Evolutionary conservation across 441 rosid species (phyloP).

Genomic region (Erysimum cheiri): DNA sequence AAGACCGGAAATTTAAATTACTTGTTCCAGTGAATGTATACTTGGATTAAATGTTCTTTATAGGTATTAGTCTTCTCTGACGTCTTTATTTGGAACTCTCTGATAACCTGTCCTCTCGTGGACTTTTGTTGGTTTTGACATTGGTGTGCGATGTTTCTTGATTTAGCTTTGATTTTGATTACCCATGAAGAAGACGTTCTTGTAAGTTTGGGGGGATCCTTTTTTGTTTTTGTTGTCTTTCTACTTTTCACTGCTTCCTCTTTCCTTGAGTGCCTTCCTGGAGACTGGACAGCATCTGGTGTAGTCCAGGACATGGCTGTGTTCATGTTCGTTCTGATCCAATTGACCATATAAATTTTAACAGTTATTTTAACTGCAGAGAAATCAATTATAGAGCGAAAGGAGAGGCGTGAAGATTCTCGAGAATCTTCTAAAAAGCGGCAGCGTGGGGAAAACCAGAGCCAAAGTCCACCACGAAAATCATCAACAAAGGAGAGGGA

Average conservation of each 20-base stretch:
- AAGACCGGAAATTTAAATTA: neutral
- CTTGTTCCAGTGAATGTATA: neutral
- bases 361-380: constrained; percentile 52
- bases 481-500: constrained; percentile 65
- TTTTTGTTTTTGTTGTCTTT: neutral
- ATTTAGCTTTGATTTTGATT: neutral
- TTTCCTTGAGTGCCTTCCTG: neutral
- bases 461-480: constrained; percentile 82
- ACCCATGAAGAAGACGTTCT: neutral
- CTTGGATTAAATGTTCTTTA: neutral
- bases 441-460: constrained; percentile 59
- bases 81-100: neutral
- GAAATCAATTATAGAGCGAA: constrained; percentile 65
- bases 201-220: neutral
- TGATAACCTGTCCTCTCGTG: neutral
- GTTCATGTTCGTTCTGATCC: constrained; percentile 16
- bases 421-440: constrained; percentile 83
- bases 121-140: neutral
- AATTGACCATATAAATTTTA: neutral
- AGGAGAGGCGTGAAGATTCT: constrained; percentile 63
- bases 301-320: constrained; percentile 5
- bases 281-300: neutral
- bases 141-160: neutral
- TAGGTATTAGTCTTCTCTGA: neutral
- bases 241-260: neutral